Percentiles rank a stretch among this genome's conserved stretches.
These are phyloP conservation scores for Malania oleifera DNA, from an alignment of 164 flowering plant species.

Conservation along the genomic window DNA sequence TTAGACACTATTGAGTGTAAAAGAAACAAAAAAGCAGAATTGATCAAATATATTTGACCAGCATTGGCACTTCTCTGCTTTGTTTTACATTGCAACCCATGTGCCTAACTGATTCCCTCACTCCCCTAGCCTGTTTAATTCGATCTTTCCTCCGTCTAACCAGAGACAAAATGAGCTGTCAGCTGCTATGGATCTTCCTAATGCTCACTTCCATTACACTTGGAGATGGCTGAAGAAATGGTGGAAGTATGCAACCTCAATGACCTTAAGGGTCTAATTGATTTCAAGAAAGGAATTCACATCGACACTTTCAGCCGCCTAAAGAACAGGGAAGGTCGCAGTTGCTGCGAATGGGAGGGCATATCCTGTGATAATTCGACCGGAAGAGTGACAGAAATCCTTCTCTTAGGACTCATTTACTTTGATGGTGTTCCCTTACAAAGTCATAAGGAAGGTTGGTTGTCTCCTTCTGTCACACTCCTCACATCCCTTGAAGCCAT, in stretches of 20 bases:
- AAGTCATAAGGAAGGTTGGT: slow-evolving; percentile 38
- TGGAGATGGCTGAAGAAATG: slow-evolving; percentile 14
- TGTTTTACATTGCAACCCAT: neutral
- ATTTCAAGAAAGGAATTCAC: slow-evolving; percentile 44
- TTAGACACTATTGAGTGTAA: slow-evolving; percentile 23
- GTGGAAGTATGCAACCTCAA: slow-evolving; percentile 28
- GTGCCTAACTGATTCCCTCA: too few relatives aligned
- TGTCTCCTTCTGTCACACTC: slow-evolving; percentile 47
- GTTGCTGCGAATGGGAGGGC: slow-evolving; percentile 64
- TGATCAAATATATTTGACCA: slow-evolving; percentile 4
- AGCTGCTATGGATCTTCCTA: slow-evolving; percentile 19
- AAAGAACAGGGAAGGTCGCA: slow-evolving; percentile 38
- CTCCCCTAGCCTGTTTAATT: too few relatives aligned
- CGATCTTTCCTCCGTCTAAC: neutral
- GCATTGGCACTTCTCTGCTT: neutral
- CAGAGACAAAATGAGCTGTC: slow-evolving; percentile 8
- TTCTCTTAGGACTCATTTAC: slow-evolving; percentile 45
- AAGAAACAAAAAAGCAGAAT: slow-evolving; percentile 12
- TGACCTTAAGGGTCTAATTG: slow-evolving; percentile 40
- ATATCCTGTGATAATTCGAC: slow-evolving; percentile 39
- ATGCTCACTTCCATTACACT: slow-evolving; percentile 14
- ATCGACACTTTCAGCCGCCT: slow-evolving; percentile 43
- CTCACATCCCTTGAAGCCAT: slow-evolving; percentile 41
- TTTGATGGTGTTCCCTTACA: slow-evolving; percentile 25
- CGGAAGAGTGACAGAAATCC: slow-evolving; percentile 42